These are phyloP conservation scores for Barnettozyma salicaria DNA, from an alignment of 805 yeast genomes.

Conservation along the genomic window DNA sequence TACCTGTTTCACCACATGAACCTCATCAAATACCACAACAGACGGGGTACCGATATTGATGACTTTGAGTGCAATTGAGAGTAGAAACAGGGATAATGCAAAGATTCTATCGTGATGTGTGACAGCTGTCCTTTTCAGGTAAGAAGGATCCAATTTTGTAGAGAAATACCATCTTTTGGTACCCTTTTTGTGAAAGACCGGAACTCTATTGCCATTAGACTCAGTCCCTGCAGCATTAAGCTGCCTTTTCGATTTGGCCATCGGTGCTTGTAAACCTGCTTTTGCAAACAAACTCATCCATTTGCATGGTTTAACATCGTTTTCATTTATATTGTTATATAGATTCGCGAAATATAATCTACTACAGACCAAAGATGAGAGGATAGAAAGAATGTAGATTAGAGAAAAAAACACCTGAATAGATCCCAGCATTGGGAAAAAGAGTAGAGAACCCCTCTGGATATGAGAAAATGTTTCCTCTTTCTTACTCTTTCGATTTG, in stretches of 20 bases:
- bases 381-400: too few relatives aligned
- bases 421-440: too few relatives aligned
- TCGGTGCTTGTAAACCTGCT: neutral
- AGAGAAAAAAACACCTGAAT: too few relatives aligned
- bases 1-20: slow-evolving; percentile 36
- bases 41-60: slow-evolving; percentile 32
- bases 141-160: slow-evolving; percentile 20
- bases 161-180: slow-evolving; percentile 28
- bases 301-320: too few relatives aligned
- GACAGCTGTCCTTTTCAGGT: slow-evolving; percentile 13
- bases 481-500: too few relatives aligned
- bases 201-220: slow-evolving; percentile 1
- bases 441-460: too few relatives aligned
- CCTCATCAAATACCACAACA: slow-evolving; percentile 45
- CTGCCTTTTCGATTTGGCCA: slow-evolving; percentile 14
- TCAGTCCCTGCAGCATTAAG: neutral
- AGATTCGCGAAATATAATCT: too few relatives aligned
- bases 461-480: too few relatives aligned
- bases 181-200: slow-evolving; percentile 31
- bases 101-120: slow-evolving; percentile 16
- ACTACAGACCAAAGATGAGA: too few relatives aligned
- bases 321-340: too few relatives aligned
- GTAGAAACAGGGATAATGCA: slow-evolving; percentile 20
- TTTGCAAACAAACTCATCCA: too few relatives aligned
- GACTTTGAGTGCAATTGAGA: slow-evolving; percentile 27